Evolutionary conservation across 2,329 filamentous ascomycete species (phyloP), one percentile per base, ranked within the genome.

Genomic region (Fusarium pseudonygamai): DNA sequence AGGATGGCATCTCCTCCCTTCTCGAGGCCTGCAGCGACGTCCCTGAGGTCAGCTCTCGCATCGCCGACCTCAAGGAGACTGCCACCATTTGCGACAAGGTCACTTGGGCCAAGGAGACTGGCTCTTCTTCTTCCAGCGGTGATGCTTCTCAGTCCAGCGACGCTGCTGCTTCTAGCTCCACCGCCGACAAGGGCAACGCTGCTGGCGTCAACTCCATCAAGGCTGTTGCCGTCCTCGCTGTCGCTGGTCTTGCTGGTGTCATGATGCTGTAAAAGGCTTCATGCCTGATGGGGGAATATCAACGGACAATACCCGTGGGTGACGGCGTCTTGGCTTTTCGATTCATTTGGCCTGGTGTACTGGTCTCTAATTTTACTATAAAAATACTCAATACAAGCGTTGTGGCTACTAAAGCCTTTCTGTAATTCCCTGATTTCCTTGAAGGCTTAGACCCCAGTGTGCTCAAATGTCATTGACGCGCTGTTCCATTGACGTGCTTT

Each of bases 1-100:
- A 50, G 34, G 65, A 59, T 6, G 74, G 68, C 2, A 39, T 79
- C 24, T 68, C 67, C 8, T 69, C 69, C 42, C 50, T 80, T 10
- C 32, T 76, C 37, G 61, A 74, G 2, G 79, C 78, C 14, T 80
- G 79, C 62, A 78, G 69, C 60, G 78, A 80, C n/a, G 77, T 79
- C 15, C 77, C 78, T 26, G 76, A 67, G 56, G 34, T 78, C 22
- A 66, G 52, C 24, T 64, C 50, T 20, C 18, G 53, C 13, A n/a
- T 77, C 12, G 71, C 46, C 1, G 36, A 39, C 12, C 15, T 68
- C 2, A 64, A 59, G 24, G 40, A 28, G 6, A 12, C 26, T 26
- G 55, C 50, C 14, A 49, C 70, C 22, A 11, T 64, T 9, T 77
- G 75, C 45, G 56, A 52, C 30, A 52, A 67, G 11, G 9, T 75